Conservation (phyloP, 306 rosid species). For the Dalbergia cochinchinensis region DNA sequence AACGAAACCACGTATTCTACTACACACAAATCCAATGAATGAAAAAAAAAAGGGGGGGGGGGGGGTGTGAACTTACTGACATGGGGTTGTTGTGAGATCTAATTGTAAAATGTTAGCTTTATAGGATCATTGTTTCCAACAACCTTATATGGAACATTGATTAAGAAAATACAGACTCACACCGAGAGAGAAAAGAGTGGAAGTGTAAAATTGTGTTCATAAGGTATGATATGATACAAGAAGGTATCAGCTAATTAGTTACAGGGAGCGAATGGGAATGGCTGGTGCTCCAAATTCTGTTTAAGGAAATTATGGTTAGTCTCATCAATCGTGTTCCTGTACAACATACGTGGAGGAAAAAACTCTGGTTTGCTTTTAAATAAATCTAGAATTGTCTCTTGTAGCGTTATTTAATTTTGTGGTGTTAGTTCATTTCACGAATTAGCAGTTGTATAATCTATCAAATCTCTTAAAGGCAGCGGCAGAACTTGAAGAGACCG, state of each 20-base stretch:
- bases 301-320: background rate
- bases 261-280: background rate
- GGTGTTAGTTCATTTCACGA: too few relatives aligned
- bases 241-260: background rate
- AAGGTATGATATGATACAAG: too few relatives aligned
- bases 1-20: background rate
- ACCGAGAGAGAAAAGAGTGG: background rate
- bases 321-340: too few relatives aligned
- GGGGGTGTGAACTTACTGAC: constrained; percentile 26
- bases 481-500: too few relatives aligned
- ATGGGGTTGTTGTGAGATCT: constrained; percentile 38
- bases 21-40: background rate
- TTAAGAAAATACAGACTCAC: too few relatives aligned
- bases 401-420: too few relatives aligned
- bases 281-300: background rate
- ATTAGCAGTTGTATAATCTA: too few relatives aligned
- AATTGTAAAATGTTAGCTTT: background rate
- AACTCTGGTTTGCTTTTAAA: too few relatives aligned
- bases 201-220: too few relatives aligned
- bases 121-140: background rate
- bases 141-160: background rate
- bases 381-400: too few relatives aligned
- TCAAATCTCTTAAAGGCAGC: too few relatives aligned
- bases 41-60: background rate
- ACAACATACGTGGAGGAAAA: too few relatives aligned